Evolutionary conservation across 2,329 filamentous ascomycete species (phyloP), one percentile per base, ranked within the genome.

Genomic region (Cercospora zeae-maydis): DNA sequence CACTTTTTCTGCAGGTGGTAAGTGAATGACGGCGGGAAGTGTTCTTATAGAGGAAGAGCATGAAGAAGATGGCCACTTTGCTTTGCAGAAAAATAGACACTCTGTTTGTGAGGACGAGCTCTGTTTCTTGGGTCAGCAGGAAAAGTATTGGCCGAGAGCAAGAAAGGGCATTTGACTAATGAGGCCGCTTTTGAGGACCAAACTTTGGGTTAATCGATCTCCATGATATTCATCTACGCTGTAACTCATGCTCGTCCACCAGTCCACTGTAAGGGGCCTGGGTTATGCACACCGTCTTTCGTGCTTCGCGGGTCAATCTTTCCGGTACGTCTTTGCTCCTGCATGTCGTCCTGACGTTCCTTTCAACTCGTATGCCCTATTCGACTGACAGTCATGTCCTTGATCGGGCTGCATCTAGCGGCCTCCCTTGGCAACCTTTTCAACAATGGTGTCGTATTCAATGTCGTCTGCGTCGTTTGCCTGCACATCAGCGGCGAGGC

Each of bases 391-490:
- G 33, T 21, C n/a, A 19, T 21, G 14, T 31, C 4, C 30, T 11
- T 33, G 42, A 27, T 31, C 31, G 13, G 31, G 19, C 34, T 33
- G 24, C 34, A 31, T 70, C 77, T 80, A 82, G 71, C 80, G 80
- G 47, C 24, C 47, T 65, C 80, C 80, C 78, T 81, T 82, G 75
- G 78, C 78, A 63, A 81, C 80, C 64, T 77, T 76, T 67, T 70
- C 71, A 78, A 92, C 80, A 75, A 93, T 83, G 74, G 82, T 83
- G 68, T 90, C 86, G 78, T 86, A 88, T 81, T 93, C 90, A 75
- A 95, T 90, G 78, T 93, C 90, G 78, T 92, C 89, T 70, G 81
- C 79, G 78, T 93, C 90, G 82, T 93, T 93, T 81, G 90, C 90
- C 83, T 95, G 90, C 73, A 93, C 83, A 77, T 93, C 90, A 72